Evolutionary conservation across 768 basidiomycete genomes (phyloP), one percentile per base, ranked within the genome.

Genomic region (Podaxis sp.): DNA sequence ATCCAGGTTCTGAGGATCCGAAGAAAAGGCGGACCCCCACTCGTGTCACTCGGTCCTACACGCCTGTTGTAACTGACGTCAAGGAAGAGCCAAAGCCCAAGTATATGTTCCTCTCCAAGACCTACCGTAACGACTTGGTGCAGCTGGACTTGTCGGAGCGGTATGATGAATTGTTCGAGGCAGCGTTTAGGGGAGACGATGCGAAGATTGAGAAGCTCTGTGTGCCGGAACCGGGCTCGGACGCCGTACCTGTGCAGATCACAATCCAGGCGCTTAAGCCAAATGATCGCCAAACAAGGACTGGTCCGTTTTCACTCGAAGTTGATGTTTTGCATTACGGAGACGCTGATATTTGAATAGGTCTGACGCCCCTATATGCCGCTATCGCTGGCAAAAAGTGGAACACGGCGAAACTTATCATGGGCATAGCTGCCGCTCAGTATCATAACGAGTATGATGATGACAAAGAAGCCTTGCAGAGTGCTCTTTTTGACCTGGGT

Each of bases 111-210:
- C 22, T 58, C 17, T 37, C 48, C 64, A 69, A 51, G 24, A 30
- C 24, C 11, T 75, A 68, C 68, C 62, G 73, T 69, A 64, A 72
- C 61, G 60, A 70, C 49, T 63, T 66, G 49, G 74, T 81, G 5
- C 73, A 77, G 0, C 56, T 70, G n/a, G 74, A 76, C 64, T 66
- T 78, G 49, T 71, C 70, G 20, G 61, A 70, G 17, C 63, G 69
- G 2, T 88, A 87, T 66, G 80, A 86, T 52, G 80, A 84, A 62
- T 76, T 88, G 0, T 87, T 75, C 65, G 83, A 85, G 65, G 87
- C 86, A 2, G 84, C 82, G 66, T 83, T 76, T 68, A 66, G 69
- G 2, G 86, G 87, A 1, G 78, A 86, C 67, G 80, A 83, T 57
- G 80, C 73, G 22, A 79, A 75, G 60, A 76, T 89, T 26, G 74